These are phyloP conservation scores for Oenanthe javanica DNA, from an alignment of 140 eudicot species.

Conservation along the genomic window DNA sequence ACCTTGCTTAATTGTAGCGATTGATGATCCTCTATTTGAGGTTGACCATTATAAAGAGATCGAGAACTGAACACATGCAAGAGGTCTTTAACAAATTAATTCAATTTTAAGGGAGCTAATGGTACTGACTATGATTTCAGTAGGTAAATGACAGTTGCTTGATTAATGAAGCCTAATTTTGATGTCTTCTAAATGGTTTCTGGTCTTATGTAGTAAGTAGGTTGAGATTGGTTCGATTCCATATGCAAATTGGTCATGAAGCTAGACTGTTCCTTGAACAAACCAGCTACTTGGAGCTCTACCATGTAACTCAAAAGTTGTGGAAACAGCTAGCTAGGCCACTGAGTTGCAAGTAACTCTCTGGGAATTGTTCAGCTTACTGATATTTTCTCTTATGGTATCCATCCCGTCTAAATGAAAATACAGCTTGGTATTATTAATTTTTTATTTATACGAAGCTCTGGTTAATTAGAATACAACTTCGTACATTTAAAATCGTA, in stretches of 20 bases:
- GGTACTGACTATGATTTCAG: constrained; percentile 89
- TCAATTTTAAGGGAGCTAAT: constrained; percentile 92
- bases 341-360: constrained; percentile 16
- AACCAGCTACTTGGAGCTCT: constrained; percentile 87
- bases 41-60: too few species aligned
- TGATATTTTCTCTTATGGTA: background rate
- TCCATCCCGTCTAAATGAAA: background rate
- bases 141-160: constrained; percentile 33
- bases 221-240: constrained; percentile 81
- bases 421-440: background rate
- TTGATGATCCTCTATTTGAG: constrained; percentile 83
- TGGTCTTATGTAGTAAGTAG: too few species aligned
- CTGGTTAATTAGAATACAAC: too few species aligned
- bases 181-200: background rate
- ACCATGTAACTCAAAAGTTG: constrained; percentile 80
- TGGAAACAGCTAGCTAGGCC: background rate
- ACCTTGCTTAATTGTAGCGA: too few species aligned
- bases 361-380: constrained; percentile 45
- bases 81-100: too few species aligned
- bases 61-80: too few species aligned
- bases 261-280: too few species aligned
- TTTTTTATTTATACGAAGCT: too few species aligned
- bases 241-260: constrained; percentile 89
- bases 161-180: background rate
- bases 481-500: too few species aligned